Evolutionary conservation across 345 rosid species (phyloP).

Genomic region (Eucalyptus erythrocorys): DNA sequence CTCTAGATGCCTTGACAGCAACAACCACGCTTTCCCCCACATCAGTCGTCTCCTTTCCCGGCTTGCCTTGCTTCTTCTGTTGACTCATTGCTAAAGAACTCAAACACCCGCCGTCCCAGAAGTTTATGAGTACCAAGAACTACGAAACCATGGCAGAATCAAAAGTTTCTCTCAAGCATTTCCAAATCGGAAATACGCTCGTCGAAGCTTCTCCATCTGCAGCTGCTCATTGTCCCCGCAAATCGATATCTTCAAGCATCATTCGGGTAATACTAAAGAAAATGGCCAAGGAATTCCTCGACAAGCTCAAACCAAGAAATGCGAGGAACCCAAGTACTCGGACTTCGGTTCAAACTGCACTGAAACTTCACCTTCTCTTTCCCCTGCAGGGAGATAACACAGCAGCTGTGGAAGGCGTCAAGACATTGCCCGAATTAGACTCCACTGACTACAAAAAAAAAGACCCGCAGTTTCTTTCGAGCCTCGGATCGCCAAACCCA

Average conservation of each 20-base stretch:
- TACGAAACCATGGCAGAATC: neutral
- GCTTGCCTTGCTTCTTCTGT: neutral
- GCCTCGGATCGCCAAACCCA: neutral
- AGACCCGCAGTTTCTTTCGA: neutral
- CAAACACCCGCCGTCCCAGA: neutral
- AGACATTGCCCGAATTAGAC: neutral
- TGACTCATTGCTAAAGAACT: neutral
- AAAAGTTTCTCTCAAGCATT: neutral
- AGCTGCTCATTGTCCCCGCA: neutral
- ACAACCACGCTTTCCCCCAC: neutral
- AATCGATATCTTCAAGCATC: neutral
- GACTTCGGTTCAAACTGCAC: neutral
- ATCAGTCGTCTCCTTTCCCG: neutral
- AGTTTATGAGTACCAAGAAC: neutral
- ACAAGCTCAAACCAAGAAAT: neutral
- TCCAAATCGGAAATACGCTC: neutral
- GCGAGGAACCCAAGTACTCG: neutral
- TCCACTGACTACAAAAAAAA: neutral
- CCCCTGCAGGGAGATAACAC: neutral
- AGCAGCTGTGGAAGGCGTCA: neutral
- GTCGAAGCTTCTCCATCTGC: neutral
- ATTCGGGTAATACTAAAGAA: neutral
- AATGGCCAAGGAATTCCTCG: neutral
- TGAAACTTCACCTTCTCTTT: neutral
- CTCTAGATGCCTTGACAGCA: neutral